These are phyloP conservation scores for Oenanthe javanica DNA, from an alignment of 140 eudicot species.

Conservation along the genomic window DNA sequence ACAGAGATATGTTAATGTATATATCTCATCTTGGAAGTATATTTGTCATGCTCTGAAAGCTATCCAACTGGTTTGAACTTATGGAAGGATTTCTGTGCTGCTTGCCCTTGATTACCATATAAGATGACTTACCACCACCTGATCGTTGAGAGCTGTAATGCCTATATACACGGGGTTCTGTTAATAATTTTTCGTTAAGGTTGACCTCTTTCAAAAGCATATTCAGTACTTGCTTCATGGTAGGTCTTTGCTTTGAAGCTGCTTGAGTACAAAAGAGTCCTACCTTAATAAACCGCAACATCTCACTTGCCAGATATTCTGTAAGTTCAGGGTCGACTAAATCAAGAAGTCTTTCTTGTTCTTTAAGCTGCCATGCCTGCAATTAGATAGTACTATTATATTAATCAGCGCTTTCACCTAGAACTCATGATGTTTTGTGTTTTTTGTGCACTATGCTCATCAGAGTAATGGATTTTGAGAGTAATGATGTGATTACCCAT, in stretches of 20 bases:
- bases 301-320: slow-evolving; percentile 48
- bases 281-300: slow-evolving; percentile 43
- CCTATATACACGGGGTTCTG: slow-evolving; percentile 47
- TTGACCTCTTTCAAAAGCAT: slow-evolving; percentile 60
- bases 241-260: slow-evolving; percentile 58
- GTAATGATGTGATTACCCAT: slow-evolving; percentile 34
- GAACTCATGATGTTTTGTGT: not conserved
- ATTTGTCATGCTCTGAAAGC: slow-evolving; percentile 24
- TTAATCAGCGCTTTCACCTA: not conserved
- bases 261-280: slow-evolving; percentile 77
- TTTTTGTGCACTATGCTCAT: not conserved
- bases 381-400: slow-evolving; percentile 3
- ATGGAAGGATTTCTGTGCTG: slow-evolving; percentile 24
- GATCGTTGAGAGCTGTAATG: slow-evolving; percentile 18
- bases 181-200: slow-evolving; percentile 47
- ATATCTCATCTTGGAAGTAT: slow-evolving; percentile 53
- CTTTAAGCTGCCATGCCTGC: slow-evolving; percentile 71
- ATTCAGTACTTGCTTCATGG: slow-evolving; percentile 65
- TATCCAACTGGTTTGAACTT: slow-evolving; percentile 19
- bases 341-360: slow-evolving; percentile 48
- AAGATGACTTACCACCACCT: slow-evolving; percentile 13
- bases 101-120: slow-evolving; percentile 18
- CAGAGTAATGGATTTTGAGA: too few species aligned
- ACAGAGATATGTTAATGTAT: not conserved
- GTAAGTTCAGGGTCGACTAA: slow-evolving; percentile 54